Base-by-base conservation (phyloP, 2,329 filamentous ascomycete genomes). In the Myriangium duriaei region DNA sequence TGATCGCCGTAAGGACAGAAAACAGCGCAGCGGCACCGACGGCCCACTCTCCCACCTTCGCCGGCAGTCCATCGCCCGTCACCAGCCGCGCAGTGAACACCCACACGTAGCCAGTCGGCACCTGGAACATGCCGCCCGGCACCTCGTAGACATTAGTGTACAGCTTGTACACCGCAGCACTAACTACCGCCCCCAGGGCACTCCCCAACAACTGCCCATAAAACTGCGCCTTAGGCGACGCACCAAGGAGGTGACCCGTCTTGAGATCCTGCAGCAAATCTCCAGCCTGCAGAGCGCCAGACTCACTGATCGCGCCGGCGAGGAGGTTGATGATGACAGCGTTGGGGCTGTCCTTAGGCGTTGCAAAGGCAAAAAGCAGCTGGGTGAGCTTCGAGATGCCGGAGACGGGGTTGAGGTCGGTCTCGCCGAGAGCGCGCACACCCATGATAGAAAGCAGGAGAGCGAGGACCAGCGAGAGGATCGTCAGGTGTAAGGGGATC, bases 261-360 rank as follows among this genome's bases (percentile, higher is more conserved):
- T 98, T 98, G 18, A 98, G 71, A 55, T 98, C 91, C 56, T 98
- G 91, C 72, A 98, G 83, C 39, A 98, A 74, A 58, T 98, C 91
- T 6, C 91, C 91, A 2, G 91, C 88, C 64, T 98, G 91, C 4
- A 96, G 67, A 3, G 91, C 91, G 4, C 91, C 81, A 3, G 79
- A 76, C 57, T 87, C 81, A 9, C 76, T 81, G 18, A 98, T 79
- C 0, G 91, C 91, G 6, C 91, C 91, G 1, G 88, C 91, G 5
- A 98, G 76, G 2, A 98, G 72, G 54, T 98, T 98, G 54, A 95
- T 93, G 40, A 94, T 71, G n/a, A 98, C 79, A 10, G 85, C 84
- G 29, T 86, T 86, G 49, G 81, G 80, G 51, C 84, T 76, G 0
- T 76, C 75, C 39, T 80, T 68, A 0, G 91, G 87, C 2, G 92